Evolutionary conservation across 2,329 filamentous ascomycete species (phyloP), one percentile per base, ranked within the genome.

Genomic region (Epichloe sylvatica): DNA sequence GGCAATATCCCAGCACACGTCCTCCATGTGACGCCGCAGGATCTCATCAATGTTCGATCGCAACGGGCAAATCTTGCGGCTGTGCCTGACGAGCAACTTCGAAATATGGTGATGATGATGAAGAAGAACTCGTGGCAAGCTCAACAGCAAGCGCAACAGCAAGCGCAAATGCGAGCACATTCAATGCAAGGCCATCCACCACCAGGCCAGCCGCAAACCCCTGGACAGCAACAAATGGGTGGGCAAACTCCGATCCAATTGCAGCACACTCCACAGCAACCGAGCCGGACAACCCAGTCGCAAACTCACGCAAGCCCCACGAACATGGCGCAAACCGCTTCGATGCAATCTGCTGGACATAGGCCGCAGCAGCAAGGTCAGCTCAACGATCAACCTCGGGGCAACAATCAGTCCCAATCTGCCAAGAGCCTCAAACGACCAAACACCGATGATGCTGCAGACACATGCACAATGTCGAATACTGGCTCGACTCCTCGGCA

Each of bases 251-350:
- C 54, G 11, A 52, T 60, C 48, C 58, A 56, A 43, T 49, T 55
- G n/a, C 59, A 75, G 54, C 77, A 77, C 52, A 75, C 76, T 51
- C 72, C 69, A 43, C 77, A 75, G 68, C 77, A 80, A 54, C 57
- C 54, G 57, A 60, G 54, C 43, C 62, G 64, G 47, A 53, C 59
- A 6, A 55, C 67, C 45, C 70, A 73, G 55, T 61, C 67, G 33
- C 63, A 66, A 51, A 58, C 61, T 48, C 62, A 69, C 50, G 57
- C 63, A 17, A 66, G 66, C 50, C 60, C 64, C 7, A 53, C 68
- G 69, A 61, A 67, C 62, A 68, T 74, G 62, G 67, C 66, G 2
- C 75, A 75, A 55, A 70, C 58, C 34, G 52, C 55, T 6, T 53
- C 56, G 19, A 59, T 63, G 56, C 58, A 58, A 51, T 51, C 59